Base-by-base conservation (phyloP, 2,329 filamentous ascomycete genomes). In the Paraconiothyrium sp. region DNA sequence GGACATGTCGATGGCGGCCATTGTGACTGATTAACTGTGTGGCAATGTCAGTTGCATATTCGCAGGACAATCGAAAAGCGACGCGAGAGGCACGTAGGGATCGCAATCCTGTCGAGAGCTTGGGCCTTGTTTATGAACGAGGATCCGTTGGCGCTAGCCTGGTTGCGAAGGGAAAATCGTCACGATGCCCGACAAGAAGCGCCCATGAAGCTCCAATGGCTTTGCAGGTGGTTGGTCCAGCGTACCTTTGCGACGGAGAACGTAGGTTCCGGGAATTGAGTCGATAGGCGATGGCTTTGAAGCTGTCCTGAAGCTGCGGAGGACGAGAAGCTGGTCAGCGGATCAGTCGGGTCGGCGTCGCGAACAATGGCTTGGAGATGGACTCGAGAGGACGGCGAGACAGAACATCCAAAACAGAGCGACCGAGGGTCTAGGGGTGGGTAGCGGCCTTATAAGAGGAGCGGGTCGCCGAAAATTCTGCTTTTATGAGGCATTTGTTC, bases 1-100 rank as follows among this genome's bases (percentile, higher is more conserved):
- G 62, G 74, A 75, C 72, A 72, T 74, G 62, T 76, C 67, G 64
- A 78, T 62, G 62, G 75, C 76, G 70, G 76, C 76, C 76, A 78
- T 78, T 77, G 68, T 67, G 67, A 61, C 48, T 61, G 60, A 57
- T 60, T 74, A 72, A 30, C 72, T 76, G 34, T 34, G 61, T 9
- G 52, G 9, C 34, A 16, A 57, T 30, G 56, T 69, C 57, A 67
- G 68, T 52, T 37, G 52, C n/a, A 27, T 35, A 50, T 41, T 34
- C 30, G 47, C 27, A 35, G 51, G 35, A 49, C 46, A 52, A n/a
- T 13, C 14, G 13, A n/a, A 11, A 61, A n/a, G 35, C 35, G 37
- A 24, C 39, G 30, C 47, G 20, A 16, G 39, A 51, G 60, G 10
- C 49, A 39, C 2, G 27, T 32, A 41, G 30, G 51, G 27, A 48